phyloP scores from a whole-genome alignment of 78 protist species.

The Pirum gemmata region DNA sequence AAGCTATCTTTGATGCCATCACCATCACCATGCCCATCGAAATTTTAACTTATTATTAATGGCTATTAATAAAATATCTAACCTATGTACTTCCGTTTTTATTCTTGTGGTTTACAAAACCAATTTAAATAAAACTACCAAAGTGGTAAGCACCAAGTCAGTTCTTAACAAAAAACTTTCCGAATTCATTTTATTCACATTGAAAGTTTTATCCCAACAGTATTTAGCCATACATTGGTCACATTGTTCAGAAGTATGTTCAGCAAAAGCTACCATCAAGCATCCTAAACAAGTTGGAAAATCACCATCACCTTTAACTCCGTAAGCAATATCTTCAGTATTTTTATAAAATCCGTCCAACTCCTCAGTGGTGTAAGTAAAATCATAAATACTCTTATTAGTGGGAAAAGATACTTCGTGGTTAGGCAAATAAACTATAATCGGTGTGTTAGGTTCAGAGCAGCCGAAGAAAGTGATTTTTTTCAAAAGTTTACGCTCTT shows the following conservation, averaged over 20 bases:
- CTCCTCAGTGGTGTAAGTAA: neutral
- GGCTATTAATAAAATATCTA: too few species aligned
- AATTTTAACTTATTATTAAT: too few species aligned
- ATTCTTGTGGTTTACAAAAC: too few species aligned
- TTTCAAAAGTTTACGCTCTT: neutral
- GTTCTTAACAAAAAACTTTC: too few species aligned
- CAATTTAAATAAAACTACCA: too few species aligned
- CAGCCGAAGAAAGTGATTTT: conserved; percentile 25
- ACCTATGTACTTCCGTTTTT: too few species aligned
- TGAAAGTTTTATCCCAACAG: conserved; percentile 13
- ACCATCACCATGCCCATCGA: too few species aligned
- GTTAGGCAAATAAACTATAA: conserved; percentile 34
- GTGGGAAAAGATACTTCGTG: neutral
- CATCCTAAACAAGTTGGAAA: conserved; percentile 33
- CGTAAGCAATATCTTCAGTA: neutral
- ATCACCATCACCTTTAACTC: neutral
- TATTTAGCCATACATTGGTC: neutral
- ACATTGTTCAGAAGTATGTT: conserved; percentile 15
- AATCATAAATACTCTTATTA: neutral
- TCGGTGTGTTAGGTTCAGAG: neutral
- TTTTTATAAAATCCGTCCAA: neutral
- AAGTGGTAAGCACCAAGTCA: too few species aligned
- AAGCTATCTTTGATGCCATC: too few species aligned
- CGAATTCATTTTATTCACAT: too few species aligned
- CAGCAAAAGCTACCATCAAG: conserved; percentile 24